Conservation (phyloP, 139 green algal species). For the Coelastrella sp. region DNA sequence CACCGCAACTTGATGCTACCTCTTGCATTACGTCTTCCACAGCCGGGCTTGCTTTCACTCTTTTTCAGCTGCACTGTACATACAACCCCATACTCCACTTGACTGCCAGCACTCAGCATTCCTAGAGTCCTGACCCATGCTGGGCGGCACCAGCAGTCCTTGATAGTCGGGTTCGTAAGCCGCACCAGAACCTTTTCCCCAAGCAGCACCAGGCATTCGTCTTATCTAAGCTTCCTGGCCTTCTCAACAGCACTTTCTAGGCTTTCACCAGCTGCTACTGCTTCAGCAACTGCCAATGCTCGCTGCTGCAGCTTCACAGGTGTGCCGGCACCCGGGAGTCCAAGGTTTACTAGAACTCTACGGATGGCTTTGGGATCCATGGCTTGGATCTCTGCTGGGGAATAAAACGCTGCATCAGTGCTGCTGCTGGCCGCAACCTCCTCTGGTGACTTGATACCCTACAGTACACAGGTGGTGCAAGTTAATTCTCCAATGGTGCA, state of each 20-base stretch:
- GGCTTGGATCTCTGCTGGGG: constrained; percentile 49
- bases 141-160: too few species aligned
- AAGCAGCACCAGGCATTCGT: constrained; percentile 4
- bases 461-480: not conserved
- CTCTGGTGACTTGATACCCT: constrained; percentile 13
- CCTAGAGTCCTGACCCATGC: too few species aligned
- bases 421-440: not conserved
- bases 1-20: too few species aligned
- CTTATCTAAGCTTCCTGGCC: constrained; percentile 14
- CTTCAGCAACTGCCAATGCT: constrained; percentile 39
- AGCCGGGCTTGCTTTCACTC: too few species aligned
- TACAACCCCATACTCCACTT: too few species aligned
- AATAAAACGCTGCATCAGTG: not conserved
- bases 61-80: too few species aligned
- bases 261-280: constrained; percentile 28
- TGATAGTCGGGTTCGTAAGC: too few species aligned
- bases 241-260: constrained; percentile 15
- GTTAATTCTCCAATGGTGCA: too few species aligned
- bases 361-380: constrained; percentile 58
- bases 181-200: not conserved
- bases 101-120: too few species aligned
- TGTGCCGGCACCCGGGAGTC: constrained; percentile 51
- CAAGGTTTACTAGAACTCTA: constrained; percentile 27
- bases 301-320: constrained; percentile 60
- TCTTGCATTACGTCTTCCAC: too few species aligned